Evolutionary conservation across 805 yeast species (phyloP).

Genomic region (Metschnikowia lochheadii): DNA sequence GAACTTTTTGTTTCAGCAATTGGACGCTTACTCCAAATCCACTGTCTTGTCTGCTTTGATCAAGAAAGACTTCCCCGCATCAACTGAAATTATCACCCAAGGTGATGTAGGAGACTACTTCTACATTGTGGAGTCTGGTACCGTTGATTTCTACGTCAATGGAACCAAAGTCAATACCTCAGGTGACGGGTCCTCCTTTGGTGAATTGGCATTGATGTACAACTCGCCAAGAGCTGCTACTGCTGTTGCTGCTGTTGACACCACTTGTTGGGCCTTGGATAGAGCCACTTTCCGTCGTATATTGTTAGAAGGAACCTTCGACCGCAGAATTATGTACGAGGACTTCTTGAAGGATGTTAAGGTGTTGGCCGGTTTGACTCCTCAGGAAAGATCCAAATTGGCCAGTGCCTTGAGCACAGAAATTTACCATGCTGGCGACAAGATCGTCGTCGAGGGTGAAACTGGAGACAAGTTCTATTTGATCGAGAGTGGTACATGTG

Average conservation of each 20-base stretch:
- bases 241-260: constrained; percentile 63
- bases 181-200: constrained; percentile 89
- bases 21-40: constrained; percentile 72
- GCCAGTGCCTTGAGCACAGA: constrained; percentile 92
- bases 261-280: constrained; percentile 83
- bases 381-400: constrained; percentile 81
- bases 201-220: constrained; percentile 96
- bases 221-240: constrained; percentile 98
- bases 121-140: constrained; percentile 80
- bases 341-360: constrained; percentile 84
- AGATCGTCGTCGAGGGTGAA: constrained; percentile 83
- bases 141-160: constrained; percentile 75
- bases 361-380: constrained; percentile 64
- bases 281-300: constrained; percentile 90
- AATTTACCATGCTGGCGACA: constrained; percentile 62
- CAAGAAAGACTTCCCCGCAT: constrained; percentile 59
- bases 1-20: constrained; percentile 79
- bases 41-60: constrained; percentile 82
- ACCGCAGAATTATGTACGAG: constrained; percentile 87
- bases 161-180: constrained; percentile 65
- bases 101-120: constrained; percentile 95
- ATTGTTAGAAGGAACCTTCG: constrained; percentile 82
- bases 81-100: constrained; percentile 70
- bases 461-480: constrained; percentile 43
- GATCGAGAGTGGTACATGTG: constrained; percentile 73